phyloP scores from a whole-genome alignment of 1,139 yeast species.

The Candida labiduridarum region DNA sequence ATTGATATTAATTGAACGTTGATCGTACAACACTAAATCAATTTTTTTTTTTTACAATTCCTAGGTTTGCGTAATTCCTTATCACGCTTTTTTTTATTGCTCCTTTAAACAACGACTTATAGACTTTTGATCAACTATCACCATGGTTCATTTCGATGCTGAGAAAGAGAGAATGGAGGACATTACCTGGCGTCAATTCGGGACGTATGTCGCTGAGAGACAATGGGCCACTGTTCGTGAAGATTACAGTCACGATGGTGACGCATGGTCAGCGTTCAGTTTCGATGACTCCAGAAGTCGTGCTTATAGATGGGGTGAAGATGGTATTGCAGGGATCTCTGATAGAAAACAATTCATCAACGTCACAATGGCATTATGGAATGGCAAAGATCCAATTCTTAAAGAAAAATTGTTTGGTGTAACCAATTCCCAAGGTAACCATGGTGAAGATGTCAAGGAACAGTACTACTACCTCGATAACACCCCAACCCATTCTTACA shows the following conservation, averaged over 20 bases:
- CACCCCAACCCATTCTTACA: conserved; percentile 91
- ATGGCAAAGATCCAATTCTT: conserved; percentile 81
- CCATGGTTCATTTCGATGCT: conserved; percentile 33
- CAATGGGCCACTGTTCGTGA: conserved; percentile 96
- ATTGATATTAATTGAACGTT: no score
- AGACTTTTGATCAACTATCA: neutral
- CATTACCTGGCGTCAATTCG: conserved; percentile 87
- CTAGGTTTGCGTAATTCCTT: no score
- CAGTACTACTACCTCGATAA: conserved; percentile 87
- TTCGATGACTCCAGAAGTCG: conserved; percentile 85
- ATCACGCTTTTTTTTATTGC: neutral
- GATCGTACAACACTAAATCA: no score
- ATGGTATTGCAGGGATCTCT: conserved; percentile 89
- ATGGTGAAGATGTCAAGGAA: conserved; percentile 91
- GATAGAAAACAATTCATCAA: conserved; percentile 84
- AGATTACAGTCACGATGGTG: conserved; percentile 85
- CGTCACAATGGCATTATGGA: conserved; percentile 86
- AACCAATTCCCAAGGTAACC: conserved; percentile 93
- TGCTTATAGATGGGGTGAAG: conserved; percentile 95
- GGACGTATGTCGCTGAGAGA: conserved; percentile 88
- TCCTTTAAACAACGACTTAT: neutral
- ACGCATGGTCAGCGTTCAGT: conserved; percentile 92
- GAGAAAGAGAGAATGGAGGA: conserved; percentile 72
- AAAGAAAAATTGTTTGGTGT: conserved; percentile 89
- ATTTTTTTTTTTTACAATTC: neutral